Percentiles rank a stretch among this genome's conserved stretches.
Conservation (phyloP, 257 asterid genomes). For the Rehmannia glutinosa region DNA sequence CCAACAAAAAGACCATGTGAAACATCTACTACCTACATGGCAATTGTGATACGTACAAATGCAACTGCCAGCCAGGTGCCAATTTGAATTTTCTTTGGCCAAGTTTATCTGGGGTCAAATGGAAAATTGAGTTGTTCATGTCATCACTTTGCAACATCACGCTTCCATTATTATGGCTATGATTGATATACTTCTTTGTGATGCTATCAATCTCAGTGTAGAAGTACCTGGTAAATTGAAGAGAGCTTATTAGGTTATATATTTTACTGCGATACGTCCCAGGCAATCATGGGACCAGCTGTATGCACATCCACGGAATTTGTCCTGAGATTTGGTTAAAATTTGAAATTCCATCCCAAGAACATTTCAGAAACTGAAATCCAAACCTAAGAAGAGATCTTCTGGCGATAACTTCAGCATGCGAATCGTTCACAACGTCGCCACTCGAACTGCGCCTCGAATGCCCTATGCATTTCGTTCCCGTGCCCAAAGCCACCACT, state of each 20-base stretch:
- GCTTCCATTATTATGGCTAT: slow-evolving; percentile 25
- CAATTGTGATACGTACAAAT: slow-evolving; percentile 78
- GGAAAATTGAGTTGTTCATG: slow-evolving; percentile 28
- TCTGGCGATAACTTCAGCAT: slow-evolving; percentile 88
- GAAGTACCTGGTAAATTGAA: slow-evolving; percentile 55
- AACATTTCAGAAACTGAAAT: no score
- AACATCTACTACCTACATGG: slow-evolving; percentile 61
- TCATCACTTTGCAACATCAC: slow-evolving; percentile 25
- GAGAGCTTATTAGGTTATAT: slow-evolving; percentile 3
- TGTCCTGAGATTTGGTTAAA: neutral
- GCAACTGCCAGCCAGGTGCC: slow-evolving; percentile 60
- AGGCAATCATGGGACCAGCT: no score
- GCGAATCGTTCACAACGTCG: slow-evolving; percentile 88
- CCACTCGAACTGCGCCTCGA: slow-evolving; percentile 63
- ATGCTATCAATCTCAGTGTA: slow-evolving; percentile 51
- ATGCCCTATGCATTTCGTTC: slow-evolving; percentile 84
- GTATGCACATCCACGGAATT: no score
- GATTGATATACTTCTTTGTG: slow-evolving; percentile 17
- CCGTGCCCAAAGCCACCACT: slow-evolving; percentile 90
- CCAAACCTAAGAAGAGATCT: slow-evolving; percentile 77
- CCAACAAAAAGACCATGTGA: slow-evolving; percentile 14
- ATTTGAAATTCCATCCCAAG: neutral
- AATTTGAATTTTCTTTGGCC: slow-evolving; percentile 43
- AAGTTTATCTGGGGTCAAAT: slow-evolving; percentile 30
- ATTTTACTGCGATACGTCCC: no score